Evolutionary conservation across 345 rosid genomes (phyloP).

Genomic region (Populus alba): DNA sequence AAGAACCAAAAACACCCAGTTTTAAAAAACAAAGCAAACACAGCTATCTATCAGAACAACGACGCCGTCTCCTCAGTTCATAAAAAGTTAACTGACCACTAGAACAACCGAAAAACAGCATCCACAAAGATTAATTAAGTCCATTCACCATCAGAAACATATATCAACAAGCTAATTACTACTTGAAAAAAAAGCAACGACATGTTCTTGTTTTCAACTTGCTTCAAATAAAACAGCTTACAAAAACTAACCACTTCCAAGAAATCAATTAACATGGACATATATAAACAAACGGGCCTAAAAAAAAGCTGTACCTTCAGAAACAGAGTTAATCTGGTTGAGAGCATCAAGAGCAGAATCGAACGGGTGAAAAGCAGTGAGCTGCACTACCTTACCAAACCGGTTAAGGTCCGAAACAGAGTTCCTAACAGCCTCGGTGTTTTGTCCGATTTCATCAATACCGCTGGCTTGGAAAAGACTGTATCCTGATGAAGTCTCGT

Average conservation of each 20-base stretch:
- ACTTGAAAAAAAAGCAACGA: not conserved
- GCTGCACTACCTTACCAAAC: slow-evolving; percentile 76
- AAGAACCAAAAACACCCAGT: not conserved
- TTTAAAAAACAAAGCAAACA: not conserved
- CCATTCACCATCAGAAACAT: not conserved
- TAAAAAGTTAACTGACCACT: not conserved
- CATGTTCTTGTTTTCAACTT: not conserved
- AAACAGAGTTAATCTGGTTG: slow-evolving; percentile 74
- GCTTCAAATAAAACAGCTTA: not conserved
- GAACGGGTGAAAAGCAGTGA: slow-evolving; percentile 61
- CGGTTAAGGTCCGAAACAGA: slow-evolving; percentile 69
- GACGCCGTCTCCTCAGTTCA: not conserved
- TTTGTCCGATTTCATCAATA: slow-evolving; percentile 78
- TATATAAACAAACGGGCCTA: not conserved
- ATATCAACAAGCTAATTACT: not conserved
- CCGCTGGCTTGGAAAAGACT: slow-evolving; percentile 53
- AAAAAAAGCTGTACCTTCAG: slow-evolving; percentile 51
- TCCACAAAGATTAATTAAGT: not conserved
- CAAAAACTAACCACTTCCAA: not conserved
- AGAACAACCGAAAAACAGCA: not conserved
- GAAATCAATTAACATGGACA: not conserved
- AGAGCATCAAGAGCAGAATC: slow-evolving; percentile 72
- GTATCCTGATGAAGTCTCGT: slow-evolving; percentile 78
- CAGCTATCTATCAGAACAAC: not conserved
- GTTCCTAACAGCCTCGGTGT: slow-evolving; percentile 72